Evolutionary conservation across 192 early-diverging fungal species (phyloP).

Genomic region (Backusella sp.): DNA sequence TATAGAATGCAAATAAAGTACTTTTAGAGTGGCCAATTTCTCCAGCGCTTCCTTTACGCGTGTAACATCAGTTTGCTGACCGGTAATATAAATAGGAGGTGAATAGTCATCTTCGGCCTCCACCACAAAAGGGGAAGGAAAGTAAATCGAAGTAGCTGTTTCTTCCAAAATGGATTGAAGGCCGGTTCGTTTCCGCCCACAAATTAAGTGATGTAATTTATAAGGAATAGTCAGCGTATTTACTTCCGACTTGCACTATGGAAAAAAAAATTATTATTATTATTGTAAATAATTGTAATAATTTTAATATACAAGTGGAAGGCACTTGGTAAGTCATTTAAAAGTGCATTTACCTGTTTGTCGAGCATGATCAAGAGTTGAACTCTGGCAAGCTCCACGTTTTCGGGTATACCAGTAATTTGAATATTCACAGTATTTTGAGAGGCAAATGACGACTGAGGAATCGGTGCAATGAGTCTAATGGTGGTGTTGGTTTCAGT

Average conservation of each 20-base stretch:
- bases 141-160: conserved; percentile 69
- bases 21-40: conserved; percentile 43
- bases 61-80: conserved; percentile 46
- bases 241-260: conserved; percentile 43
- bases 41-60: conserved; percentile 52
- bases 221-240: conserved; percentile 42
- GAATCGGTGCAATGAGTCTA: neutral
- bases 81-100: conserved; percentile 65
- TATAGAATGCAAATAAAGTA: neutral
- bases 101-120: conserved; percentile 38
- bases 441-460: conserved; percentile 24
- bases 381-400: conserved; percentile 24
- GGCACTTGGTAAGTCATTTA: conserved; percentile 17
- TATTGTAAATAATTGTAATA: neutral
- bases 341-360: conserved; percentile 48
- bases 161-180: conserved; percentile 72
- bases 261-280: conserved; percentile 5
- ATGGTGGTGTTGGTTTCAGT: conserved; percentile 15
- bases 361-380: conserved; percentile 43
- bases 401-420: conserved; percentile 30
- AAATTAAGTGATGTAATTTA: conserved; percentile 68
- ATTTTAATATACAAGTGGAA: neutral
- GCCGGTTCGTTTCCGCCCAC: conserved; percentile 61
- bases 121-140: conserved; percentile 57
- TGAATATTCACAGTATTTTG: conserved; percentile 26